A percentile compares a stretch with the other conserved stretches of the same genome.
These are phyloP conservation scores for Aspergillus tubingensis DNA, from an alignment of 2,329 filamentous ascomycete species.

Conservation along the genomic window DNA sequence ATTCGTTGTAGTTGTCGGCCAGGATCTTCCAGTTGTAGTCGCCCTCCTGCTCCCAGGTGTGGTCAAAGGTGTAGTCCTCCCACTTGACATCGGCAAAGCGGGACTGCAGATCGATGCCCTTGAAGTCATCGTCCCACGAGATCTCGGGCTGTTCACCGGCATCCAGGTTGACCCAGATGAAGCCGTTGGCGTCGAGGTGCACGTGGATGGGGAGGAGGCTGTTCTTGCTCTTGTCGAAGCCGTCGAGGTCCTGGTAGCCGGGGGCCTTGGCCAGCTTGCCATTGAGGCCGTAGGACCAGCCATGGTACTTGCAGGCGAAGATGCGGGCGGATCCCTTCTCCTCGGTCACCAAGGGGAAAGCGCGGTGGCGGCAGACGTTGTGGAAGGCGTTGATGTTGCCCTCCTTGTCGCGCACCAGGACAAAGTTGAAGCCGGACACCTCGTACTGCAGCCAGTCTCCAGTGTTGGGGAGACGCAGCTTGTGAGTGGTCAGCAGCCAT, in stretches of 20 bases:
- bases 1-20: slow-evolving; percentile 64
- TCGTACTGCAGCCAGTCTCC: slow-evolving; percentile 61
- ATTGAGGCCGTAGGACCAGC: slow-evolving; percentile 61
- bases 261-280: slow-evolving; percentile 62
- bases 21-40: slow-evolving; percentile 64
- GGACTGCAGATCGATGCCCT: slow-evolving; percentile 49
- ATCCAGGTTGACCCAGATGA: slow-evolving; percentile 63
- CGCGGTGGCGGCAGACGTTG: slow-evolving; percentile 62
- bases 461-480: slow-evolving; percentile 51
- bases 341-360: slow-evolving; percentile 57
- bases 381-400: slow-evolving; percentile 61
- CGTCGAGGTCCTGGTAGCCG: slow-evolving; percentile 56
- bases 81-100: slow-evolving; percentile 52
- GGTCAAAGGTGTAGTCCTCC: slow-evolving; percentile 59
- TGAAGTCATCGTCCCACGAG: slow-evolving; percentile 57
- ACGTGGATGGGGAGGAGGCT: slow-evolving; percentile 58
- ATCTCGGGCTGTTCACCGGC: slow-evolving; percentile 48
- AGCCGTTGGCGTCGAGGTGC: slow-evolving; percentile 56
- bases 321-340: slow-evolving; percentile 53
- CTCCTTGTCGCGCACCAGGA: slow-evolving; percentile 54
- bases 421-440: slow-evolving; percentile 59
- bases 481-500: slow-evolving; percentile 45
- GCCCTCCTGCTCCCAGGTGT: slow-evolving; percentile 59
- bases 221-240: slow-evolving; percentile 58
- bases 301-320: slow-evolving; percentile 62